Percentiles rank a stretch among this genome's conserved stretches.
These are phyloP conservation scores for Huntiella moniliformis DNA, from an alignment of 2,329 filamentous ascomycete species.

Conservation along the genomic window DNA sequence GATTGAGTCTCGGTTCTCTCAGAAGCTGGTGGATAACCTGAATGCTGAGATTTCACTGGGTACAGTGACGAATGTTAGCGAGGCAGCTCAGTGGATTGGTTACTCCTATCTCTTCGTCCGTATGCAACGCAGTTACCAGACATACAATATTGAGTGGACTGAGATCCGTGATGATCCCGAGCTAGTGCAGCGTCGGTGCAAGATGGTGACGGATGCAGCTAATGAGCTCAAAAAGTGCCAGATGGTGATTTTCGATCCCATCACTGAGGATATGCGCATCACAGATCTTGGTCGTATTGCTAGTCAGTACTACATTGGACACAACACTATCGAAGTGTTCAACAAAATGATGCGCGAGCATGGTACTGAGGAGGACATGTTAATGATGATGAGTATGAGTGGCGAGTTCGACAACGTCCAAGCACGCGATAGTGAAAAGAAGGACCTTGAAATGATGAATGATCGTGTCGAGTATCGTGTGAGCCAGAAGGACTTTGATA, in stretches of 20 bases:
- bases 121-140: constrained; percentile 80
- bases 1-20: constrained; percentile 91
- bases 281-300: constrained; percentile 95
- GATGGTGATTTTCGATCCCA: constrained; percentile 96
- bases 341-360: constrained; percentile 81
- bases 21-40: constrained; percentile 85
- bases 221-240: constrained; percentile 76
- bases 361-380: constrained; percentile 74
- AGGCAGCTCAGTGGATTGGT: constrained; percentile 92
- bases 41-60: constrained; percentile 89
- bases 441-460: constrained; percentile 61
- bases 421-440: constrained; percentile 71
- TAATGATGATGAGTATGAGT: constrained; percentile 95
- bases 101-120: constrained; percentile 96
- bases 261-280: constrained; percentile 64
- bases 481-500: constrained; percentile 38
- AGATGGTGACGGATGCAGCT: constrained; percentile 77
- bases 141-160: constrained; percentile 88
- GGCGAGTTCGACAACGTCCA: constrained; percentile 97
- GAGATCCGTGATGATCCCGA: constrained; percentile 78
- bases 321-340: constrained; percentile 88
- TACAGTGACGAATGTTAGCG: constrained; percentile 82
- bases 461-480: constrained; percentile 24
- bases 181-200: constrained; percentile 66
- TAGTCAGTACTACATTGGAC: constrained; percentile 89